phyloP scores from a whole-genome alignment of 768 basidiomycete genomes.

The Clitopilus passeckerianus region DNA sequence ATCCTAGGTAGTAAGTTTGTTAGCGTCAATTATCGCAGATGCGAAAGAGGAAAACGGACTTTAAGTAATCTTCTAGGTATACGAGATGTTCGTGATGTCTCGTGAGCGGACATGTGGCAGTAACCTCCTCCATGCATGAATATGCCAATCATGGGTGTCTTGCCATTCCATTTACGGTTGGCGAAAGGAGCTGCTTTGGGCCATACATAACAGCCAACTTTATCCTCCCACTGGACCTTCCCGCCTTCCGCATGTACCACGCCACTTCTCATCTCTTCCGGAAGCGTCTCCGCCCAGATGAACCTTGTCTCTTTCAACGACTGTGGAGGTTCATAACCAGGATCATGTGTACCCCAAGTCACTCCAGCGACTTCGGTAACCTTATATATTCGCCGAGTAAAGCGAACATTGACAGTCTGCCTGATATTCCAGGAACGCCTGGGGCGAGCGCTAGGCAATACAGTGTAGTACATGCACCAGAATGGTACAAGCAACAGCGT shows the following conservation, averaged over 20 bases:
- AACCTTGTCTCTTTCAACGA: constrained; percentile 42
- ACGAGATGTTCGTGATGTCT: constrained; percentile 38
- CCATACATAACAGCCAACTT: constrained; percentile 45
- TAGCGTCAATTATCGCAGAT: background rate
- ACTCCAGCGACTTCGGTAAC: constrained; percentile 54
- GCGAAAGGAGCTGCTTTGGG: constrained; percentile 20
- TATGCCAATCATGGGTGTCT: constrained; percentile 35
- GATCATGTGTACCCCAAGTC: constrained; percentile 46
- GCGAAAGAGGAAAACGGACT: constrained; percentile 10
- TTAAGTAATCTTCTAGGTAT: constrained; percentile 43
- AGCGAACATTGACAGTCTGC: constrained; percentile 47
- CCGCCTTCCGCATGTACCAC: constrained; percentile 25
- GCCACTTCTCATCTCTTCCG: constrained; percentile 33
- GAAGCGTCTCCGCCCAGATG: constrained; percentile 42
- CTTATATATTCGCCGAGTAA: constrained; percentile 45
- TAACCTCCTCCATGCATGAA: constrained; percentile 55
- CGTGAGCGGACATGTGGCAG: constrained; percentile 55
- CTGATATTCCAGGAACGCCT: constrained; percentile 44
- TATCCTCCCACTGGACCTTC: constrained; percentile 28
- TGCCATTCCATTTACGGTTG: constrained; percentile 8
- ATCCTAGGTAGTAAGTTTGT: constrained; percentile 14
- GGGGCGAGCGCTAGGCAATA: constrained; percentile 41
- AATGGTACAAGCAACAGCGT: constrained; percentile 41
- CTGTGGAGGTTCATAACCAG: constrained; percentile 26
- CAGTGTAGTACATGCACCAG: constrained; percentile 39